Evolutionary conservation across 169 alveolate genomes (phyloP).

Genomic region (Cryptosporidium muris): DNA sequence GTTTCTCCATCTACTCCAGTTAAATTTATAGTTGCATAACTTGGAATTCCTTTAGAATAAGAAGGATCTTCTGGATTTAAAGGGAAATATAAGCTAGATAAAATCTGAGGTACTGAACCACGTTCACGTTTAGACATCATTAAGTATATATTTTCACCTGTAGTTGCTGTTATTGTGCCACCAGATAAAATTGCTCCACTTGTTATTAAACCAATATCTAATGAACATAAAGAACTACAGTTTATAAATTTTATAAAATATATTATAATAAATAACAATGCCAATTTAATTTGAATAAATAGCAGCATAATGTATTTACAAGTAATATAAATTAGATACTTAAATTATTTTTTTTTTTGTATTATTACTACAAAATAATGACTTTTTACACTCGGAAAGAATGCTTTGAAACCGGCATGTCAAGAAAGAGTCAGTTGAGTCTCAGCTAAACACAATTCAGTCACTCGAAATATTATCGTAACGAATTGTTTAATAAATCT

Average conservation of each 20-base stretch:
- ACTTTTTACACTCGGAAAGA: no score
- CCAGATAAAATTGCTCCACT: conserved; percentile 36
- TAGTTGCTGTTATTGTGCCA: conserved; percentile 55
- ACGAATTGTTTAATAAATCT: no score
- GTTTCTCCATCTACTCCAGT: conserved; percentile 67
- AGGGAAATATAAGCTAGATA: conserved; percentile 55
- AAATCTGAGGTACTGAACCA: conserved; percentile 57
- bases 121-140: conserved; percentile 38
- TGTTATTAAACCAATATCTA: conserved; percentile 50
- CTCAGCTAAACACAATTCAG: no score
- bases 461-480: no score
- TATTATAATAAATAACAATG: conserved; percentile 4
- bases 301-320: no score
- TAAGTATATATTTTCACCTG: conserved; percentile 60
- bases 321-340: no score
- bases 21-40: conserved; percentile 32
- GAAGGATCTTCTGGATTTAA: conserved; percentile 60
- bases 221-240: conserved; percentile 60
- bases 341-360: no score
- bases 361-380: no score
- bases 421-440: no score
- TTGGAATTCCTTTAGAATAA: conserved; percentile 65
- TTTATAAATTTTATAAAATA: conserved; percentile 2
- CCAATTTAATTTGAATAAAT: not conserved
- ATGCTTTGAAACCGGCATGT: no score